Evolutionary conservation across 352 stramenopile species (phyloP).

Genomic region (Globisporangium cederbergense): DNA sequence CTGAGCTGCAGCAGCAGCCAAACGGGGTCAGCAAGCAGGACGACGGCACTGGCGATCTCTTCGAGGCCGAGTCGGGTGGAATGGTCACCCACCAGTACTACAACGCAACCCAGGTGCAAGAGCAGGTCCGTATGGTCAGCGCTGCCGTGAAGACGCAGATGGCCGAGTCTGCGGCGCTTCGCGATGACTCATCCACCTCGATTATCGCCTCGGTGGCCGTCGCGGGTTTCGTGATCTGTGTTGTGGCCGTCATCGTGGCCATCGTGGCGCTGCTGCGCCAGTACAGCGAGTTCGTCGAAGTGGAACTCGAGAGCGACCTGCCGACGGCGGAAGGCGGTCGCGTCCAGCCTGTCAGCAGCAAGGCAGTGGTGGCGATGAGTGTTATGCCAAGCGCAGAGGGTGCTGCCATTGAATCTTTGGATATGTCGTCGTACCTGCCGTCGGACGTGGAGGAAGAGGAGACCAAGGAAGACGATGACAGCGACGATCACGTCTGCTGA

Average conservation of each 20-base stretch:
- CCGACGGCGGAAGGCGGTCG: not conserved
- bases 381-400: not conserved
- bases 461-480: not conserved
- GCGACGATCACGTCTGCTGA: not conserved
- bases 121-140: conserved; percentile 10
- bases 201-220: conserved; percentile 11
- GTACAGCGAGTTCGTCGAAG: conserved; percentile 10
- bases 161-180: conserved; percentile 19
- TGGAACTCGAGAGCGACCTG: conserved; percentile 15
- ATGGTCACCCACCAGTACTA: conserved; percentile 14
- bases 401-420: not conserved
- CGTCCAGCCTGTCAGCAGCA: not conserved
- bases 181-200: conserved; percentile 12
- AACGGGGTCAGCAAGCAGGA: not conserved
- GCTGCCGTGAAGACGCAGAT: conserved; percentile 14
- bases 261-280: conserved; percentile 18
- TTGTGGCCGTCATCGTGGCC: conserved; percentile 18
- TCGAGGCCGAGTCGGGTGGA: not conserved
- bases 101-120: not conserved
- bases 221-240: conserved; percentile 16
- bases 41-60: not conserved
- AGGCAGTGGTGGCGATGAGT: not conserved
- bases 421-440: not conserved
- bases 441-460: conserved; percentile 7
- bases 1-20: not conserved